Evolutionary conservation across 164 flowering plant genomes (phyloP), one percentile per base, ranked within the genome.

Genomic region (Saururus chinensis): DNA sequence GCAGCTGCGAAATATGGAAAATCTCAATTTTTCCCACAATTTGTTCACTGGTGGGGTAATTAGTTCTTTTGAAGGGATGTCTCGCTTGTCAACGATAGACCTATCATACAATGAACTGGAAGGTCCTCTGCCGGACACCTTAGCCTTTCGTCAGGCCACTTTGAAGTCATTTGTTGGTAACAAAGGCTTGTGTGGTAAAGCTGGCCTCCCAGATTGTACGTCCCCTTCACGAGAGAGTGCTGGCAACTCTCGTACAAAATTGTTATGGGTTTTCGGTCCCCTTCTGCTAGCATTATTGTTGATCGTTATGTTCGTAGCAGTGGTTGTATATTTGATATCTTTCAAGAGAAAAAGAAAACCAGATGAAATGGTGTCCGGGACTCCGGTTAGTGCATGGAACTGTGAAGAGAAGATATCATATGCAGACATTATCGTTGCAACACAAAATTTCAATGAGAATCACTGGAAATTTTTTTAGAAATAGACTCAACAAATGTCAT

Each of bases 391-490:
- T 55, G 76, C 83, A 35, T 84, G 88, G 88, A 80, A 73, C 60
- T 73, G 64, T 56, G 80, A 79, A 66, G 84, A 76, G 41, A 83
- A 68, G 62, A 70, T 80, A 61, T 77, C 73, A 9, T 84, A 74
- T 59, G 67, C 67, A 12, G 82, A 83, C 4, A 76, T 85, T 13
- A 72, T 68, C 0, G 74, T 66, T 65, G 86, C 84, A 61, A 84
- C 87, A 0, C 75, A 84, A 8, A 66, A 79, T 65, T 87, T 84
- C 59, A 30, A 61, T 26, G 80, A 76, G 10, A 70, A 57, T 51
- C 74, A 75, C 70, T 78, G 77, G n/a, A n/a, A n/a, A n/a, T n/a
- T n/a, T n/a, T n/a, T n/a, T n/a, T n/a, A n/a, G n/a, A n/a, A n/a
- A n/a, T n/a, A n/a, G n/a, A n/a, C n/a, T n/a, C n/a, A n/a, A n/a